These are phyloP conservation scores for Coemansia sp. DNA, from an alignment of 192 early-diverging fungal species.

Conservation along the genomic window DNA sequence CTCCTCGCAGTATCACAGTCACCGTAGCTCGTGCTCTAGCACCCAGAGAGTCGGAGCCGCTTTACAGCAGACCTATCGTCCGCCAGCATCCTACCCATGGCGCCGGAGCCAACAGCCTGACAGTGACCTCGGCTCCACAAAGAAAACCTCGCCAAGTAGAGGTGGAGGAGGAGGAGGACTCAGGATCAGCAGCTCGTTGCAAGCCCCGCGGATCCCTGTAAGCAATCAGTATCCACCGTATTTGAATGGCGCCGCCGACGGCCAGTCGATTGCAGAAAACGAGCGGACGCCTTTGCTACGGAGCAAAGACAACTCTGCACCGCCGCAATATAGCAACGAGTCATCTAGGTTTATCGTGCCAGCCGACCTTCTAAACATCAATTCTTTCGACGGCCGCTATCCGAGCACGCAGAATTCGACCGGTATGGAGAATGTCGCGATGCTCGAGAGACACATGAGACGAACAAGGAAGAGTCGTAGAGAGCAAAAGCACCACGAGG, in stretches of 20 bases:
- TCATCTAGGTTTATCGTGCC: conserved; percentile 27
- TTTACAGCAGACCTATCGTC: background rate
- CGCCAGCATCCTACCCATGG: background rate
- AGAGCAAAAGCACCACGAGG: conserved; percentile 37
- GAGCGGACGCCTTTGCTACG: conserved; percentile 35
- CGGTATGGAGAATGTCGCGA: background rate
- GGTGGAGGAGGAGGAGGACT: background rate
- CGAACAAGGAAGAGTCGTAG: conserved; percentile 11
- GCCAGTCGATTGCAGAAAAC: conserved; percentile 11
- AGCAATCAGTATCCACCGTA: conserved; percentile 13
- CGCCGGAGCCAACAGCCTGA: background rate
- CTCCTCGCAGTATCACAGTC: background rate
- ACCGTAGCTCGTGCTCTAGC: conserved; percentile 14
- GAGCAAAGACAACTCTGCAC: conserved; percentile 10
- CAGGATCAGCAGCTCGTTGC: background rate
- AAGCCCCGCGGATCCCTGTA: background rate
- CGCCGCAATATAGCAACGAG: conserved; percentile 13
- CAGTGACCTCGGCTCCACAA: background rate
- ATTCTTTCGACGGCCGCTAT: background rate
- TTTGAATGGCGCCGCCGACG: conserved; percentile 4
- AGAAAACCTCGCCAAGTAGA: background rate
- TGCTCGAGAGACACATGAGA: background rate
- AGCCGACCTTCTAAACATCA: conserved; percentile 22
- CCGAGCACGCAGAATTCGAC: background rate
- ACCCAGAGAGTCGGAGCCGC: background rate